Evolutionary conservation across 352 stramenopile species (phyloP), one percentile per base, ranked within the genome.

Genomic region (Lagenidium sp.): DNA sequence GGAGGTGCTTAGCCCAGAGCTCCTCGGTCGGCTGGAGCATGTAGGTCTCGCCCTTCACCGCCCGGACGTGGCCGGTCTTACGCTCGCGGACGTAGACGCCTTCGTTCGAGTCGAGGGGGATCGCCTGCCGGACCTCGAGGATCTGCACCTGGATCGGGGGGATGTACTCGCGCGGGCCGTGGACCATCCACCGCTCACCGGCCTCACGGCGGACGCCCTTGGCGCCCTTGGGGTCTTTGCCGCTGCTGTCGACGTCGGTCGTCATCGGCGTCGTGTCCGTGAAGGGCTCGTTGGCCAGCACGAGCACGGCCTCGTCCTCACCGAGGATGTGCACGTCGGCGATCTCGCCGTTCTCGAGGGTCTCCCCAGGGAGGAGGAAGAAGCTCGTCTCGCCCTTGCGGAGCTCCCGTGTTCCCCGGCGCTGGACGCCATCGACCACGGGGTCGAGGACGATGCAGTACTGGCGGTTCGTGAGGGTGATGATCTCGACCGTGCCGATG

Each of bases 391-490:
- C 78, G 19, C 78, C 78, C 40, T 85, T 82, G 23, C 74, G 72
- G 32, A 85, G 38, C 53, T 90, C 68, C 4, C 75, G 72, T 6
- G 78, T 90, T 13, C 78, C 78, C 22, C 74, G 68, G 55, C 69
- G 75, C 41, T 85, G 78, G 7, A 82, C 68, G 15, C 75, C 68
- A 19, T 77, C 52, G 4, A 87, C 64, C 1, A 87, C 47, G 0
- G 78, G 78, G 38, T 90, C 78, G 15, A 87, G 52, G 26, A 90
- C 72, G n/a, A 90, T 56, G 34, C 74, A 87, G 64, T 82, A 90
- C 50, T 90, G 78, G 35, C 75, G 74, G 47, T 90, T 87, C 5
- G 78, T 87, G 18, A 90, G 50, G 41, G 74, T 86, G 21, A 67
- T 78, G 42, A 81, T 65, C 21, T 50, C 49, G 26, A 87, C 74